phyloP scores from a whole-genome alignment of 1,284 basidiomycete species.

The Tylopilus orsonianus region DNA sequence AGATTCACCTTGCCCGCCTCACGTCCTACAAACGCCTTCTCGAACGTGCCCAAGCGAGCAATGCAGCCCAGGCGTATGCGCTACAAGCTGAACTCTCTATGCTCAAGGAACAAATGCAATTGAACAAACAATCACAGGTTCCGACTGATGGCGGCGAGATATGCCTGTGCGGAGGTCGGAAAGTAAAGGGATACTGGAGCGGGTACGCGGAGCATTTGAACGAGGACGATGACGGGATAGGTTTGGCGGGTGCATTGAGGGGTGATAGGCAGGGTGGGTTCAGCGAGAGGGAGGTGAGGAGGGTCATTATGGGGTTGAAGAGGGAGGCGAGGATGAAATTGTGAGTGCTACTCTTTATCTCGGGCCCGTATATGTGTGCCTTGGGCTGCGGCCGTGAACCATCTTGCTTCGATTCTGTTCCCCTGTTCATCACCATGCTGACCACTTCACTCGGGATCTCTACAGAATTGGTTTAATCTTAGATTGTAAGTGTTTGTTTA shows the following conservation, averaged over 20 bases:
- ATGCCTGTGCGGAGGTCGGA: conserved; percentile 62
- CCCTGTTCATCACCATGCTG: conserved; percentile 9
- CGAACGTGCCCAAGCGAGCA: conserved; percentile 71
- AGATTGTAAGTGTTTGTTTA: conserved; percentile 43
- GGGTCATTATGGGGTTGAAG: conserved; percentile 57
- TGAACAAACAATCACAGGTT: conserved; percentile 6
- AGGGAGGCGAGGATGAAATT: conserved; percentile 70
- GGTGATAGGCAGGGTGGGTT: conserved; percentile 44
- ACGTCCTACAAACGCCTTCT: conserved; percentile 74
- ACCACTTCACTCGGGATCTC: neutral
- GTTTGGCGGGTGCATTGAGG: conserved; percentile 18
- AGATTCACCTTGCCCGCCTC: conserved; percentile 61
- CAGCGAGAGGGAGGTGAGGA: conserved; percentile 66
- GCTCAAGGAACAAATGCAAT: conserved; percentile 22
- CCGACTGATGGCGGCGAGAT: conserved; percentile 31
- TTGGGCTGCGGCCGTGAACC: neutral
- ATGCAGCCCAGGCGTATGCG: conserved; percentile 76
- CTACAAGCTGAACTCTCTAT: conserved; percentile 72
- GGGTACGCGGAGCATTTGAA: conserved; percentile 50
- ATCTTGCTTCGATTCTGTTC: neutral
- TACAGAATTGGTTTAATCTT: conserved; percentile 59
- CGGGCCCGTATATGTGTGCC: neutral
- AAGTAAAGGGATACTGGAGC: conserved; percentile 60
- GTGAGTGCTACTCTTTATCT: conserved; percentile 43
- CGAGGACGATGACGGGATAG: conserved; percentile 33